These are phyloP conservation scores for Trematosphaeria pertusa DNA, from an alignment of 2,329 filamentous ascomycete species.

Conservation along the genomic window DNA sequence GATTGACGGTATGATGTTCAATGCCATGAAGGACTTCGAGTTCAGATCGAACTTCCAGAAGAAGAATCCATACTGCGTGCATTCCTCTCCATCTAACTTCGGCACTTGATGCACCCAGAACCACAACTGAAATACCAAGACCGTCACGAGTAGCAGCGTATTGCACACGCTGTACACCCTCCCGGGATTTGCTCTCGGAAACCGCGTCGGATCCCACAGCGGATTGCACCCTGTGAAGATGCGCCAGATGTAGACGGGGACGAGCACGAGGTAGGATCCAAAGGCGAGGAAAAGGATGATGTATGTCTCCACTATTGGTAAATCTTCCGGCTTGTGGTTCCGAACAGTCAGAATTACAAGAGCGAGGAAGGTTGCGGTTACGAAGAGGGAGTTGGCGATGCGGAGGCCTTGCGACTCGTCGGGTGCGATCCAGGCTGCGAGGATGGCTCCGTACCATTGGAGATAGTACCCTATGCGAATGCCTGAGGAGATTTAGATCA, in stretches of 20 bases:
- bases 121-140: constrained; percentile 10
- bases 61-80: constrained; percentile 14
- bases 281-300: constrained; percentile 18
- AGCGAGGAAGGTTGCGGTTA: constrained; percentile 11
- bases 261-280: constrained; percentile 7
- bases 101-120: constrained; percentile 12
- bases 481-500: too few species aligned
- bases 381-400: constrained; percentile 11
- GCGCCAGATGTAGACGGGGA: constrained; percentile 13
- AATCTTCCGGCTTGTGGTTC: not conserved
- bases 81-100: not conserved
- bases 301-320: constrained; percentile 16
- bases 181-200: too few species aligned
- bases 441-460: constrained; percentile 28
- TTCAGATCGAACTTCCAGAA: constrained; percentile 12
- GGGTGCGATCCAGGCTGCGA: constrained; percentile 24
- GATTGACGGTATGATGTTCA: constrained; percentile 8
- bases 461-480: constrained; percentile 35
- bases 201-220: too few species aligned
- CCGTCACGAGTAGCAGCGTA: constrained; percentile 1
- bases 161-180: too few species aligned
- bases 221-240: too few species aligned
- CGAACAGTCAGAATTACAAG: constrained; percentile 6
- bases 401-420: constrained; percentile 2
- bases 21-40: not conserved